A percentile compares a stretch with the other conserved stretches of the same genome.
phyloP scores from a whole-genome alignment of 2,329 filamentous ascomycete genomes.

The Microascus cirrosus region DNA sequence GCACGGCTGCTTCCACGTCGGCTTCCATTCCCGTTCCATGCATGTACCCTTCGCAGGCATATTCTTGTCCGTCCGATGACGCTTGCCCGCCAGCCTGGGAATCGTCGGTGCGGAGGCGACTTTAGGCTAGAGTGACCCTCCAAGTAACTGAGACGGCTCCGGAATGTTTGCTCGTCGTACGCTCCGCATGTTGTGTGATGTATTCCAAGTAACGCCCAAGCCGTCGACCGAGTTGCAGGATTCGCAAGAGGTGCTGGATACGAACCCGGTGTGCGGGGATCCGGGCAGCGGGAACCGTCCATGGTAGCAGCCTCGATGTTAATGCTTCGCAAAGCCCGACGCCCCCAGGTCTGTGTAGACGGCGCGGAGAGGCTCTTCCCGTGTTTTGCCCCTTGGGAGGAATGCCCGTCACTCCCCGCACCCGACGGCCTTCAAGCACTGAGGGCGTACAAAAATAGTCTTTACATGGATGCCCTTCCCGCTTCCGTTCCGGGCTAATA shows the following conservation, averaged over 20 bases:
- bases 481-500: no score
- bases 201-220: neutral
- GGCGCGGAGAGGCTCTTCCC: neutral
- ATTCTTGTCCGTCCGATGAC: neutral
- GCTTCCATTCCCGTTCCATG: constrained; percentile 2
- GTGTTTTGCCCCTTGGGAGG: neutral
- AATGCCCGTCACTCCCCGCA: no score
- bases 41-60: constrained; percentile 1
- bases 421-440: neutral
- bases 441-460: neutral
- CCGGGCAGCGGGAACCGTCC: neutral
- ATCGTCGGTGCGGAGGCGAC: neutral
- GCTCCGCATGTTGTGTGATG: neutral
- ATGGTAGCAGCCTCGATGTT: neutral
- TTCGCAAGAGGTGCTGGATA: neutral
- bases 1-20: neutral
- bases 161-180: neutral
- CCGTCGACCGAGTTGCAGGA: neutral
- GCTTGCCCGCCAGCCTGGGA: neutral
- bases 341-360: neutral
- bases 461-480: neutral
- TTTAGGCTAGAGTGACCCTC: constrained; percentile 3
- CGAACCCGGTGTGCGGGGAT: neutral
- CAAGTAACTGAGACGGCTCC: neutral
- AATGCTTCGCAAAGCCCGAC: neutral